A percentile compares a stretch with the other conserved stretches of the same genome.
Conservation (phyloP, 192 early-diverging fungal genomes). For the Podila clonocystis region DNA sequence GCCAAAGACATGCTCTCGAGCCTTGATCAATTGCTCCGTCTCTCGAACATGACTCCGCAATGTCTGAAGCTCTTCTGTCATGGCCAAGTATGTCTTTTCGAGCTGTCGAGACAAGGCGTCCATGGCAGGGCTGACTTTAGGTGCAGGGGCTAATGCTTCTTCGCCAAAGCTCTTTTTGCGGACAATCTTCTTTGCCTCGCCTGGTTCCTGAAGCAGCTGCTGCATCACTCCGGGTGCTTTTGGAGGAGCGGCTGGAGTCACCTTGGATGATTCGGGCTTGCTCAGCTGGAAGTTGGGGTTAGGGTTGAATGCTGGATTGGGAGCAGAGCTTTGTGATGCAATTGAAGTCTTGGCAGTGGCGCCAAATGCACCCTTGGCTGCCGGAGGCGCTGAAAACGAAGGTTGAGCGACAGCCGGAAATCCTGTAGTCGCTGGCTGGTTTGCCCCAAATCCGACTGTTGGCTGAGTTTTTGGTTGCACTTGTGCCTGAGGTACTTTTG, state of each 20-base stretch:
- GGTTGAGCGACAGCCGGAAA: not conserved
- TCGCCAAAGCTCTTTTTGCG: slow-evolving; percentile 16
- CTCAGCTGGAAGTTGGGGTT: slow-evolving; percentile 11
- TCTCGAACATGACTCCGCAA: slow-evolving; percentile 31
- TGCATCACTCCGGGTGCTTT: slow-evolving; percentile 18
- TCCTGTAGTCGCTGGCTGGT: slow-evolving; percentile 14
- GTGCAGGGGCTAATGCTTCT: slow-evolving; percentile 15
- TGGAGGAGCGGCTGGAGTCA: not conserved
- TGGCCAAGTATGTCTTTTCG: slow-evolving; percentile 38
- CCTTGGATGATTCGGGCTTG: slow-evolving; percentile 1
- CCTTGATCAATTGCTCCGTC: slow-evolving; percentile 40
- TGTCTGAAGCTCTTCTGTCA: slow-evolving; percentile 44
- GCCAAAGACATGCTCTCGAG: slow-evolving; percentile 38
- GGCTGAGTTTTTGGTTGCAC: not conserved
- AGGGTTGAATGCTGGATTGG: slow-evolving; percentile 12
- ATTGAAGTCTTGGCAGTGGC: slow-evolving; percentile 22
- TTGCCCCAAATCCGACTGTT: not conserved
- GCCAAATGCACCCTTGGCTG: slow-evolving; percentile 27
- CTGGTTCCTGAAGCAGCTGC: slow-evolving; percentile 30
- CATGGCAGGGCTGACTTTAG: slow-evolving; percentile 39
- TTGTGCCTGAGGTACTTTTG: not conserved
- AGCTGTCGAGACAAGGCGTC: slow-evolving; percentile 42
- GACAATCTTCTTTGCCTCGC: slow-evolving; percentile 11
- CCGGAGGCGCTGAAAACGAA: not conserved
- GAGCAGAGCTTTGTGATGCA: slow-evolving; percentile 36